Evolutionary conservation across 495 filamentous ascomycete species (phyloP), one percentile per base, ranked within the genome.

Genomic region (Penicillium psychrofluorescens): DNA sequence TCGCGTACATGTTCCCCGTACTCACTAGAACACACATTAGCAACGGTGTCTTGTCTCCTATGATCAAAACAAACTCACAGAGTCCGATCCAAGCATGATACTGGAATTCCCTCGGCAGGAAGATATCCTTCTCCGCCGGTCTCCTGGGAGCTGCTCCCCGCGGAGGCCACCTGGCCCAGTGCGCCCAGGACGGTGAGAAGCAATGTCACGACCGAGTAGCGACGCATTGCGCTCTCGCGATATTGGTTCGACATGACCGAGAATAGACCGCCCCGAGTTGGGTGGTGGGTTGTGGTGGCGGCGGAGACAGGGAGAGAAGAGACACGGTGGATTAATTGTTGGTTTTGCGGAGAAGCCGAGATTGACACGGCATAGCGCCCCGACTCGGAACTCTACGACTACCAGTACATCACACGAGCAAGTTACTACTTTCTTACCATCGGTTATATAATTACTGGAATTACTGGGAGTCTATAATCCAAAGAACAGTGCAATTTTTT

Each of bases 21-120:
- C 13, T 12, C 9, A n/a, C 2, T 9, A n/a, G 2, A 22, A 4
- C 22, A 22, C 22, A 22, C 22, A 15, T 64, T 54, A 65, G 59
- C 35, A 38, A 40, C 40, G 28, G 2, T 7, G 22, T 4, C 22
- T 22, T 7, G 22, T 4, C 22, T 22, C 4, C 22, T 22, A 22
- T 15, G 1, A 31, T 40, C 12, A 1, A 12, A 14, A 27, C n/a
- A 29, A 11, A 68, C 78, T 66, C 55, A 86, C 83, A 80, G 74
- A 10, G 77, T 80, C 45, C 83, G 59, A 56, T 85, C 83, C 51
- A 87, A 55, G 64, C 83, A 87, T 35, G 64, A 78, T 16, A 87
- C 80, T 12, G 80, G 79, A 46, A 87, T 79, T 13, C 63, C 55
- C 38, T 76, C 68, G 31, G 68, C 68, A 45, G 63, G 54, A 34